Evolutionary conservation across 192 early-diverging fungal species (phyloP).

Genomic region (Gonapodya sp.): DNA sequence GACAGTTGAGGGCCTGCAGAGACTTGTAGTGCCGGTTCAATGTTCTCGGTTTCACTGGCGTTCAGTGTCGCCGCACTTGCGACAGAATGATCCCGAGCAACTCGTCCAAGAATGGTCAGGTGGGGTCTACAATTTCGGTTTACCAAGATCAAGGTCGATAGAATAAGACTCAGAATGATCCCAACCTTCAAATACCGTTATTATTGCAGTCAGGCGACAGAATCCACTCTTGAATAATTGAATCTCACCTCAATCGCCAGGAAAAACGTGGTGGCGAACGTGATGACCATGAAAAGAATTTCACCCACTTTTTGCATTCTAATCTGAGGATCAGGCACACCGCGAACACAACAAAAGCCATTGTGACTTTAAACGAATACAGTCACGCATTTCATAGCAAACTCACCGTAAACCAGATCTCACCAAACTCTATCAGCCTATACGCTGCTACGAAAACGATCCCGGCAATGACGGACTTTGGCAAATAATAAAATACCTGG

Average conservation of each 20-base stretch:
- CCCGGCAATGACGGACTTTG: not conserved
- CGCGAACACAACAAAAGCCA: too few species aligned
- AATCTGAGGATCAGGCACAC: too few species aligned
- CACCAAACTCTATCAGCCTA: not conserved
- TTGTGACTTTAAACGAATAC: too few species aligned
- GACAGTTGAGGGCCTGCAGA: not conserved
- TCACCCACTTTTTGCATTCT: not conserved
- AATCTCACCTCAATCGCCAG: not conserved
- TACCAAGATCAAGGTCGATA: not conserved
- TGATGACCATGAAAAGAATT: not conserved
- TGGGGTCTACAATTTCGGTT: not conserved
- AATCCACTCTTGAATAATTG: not conserved
- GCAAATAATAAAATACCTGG: not conserved
- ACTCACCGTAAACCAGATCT: not conserved
- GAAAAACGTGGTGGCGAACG: not conserved
- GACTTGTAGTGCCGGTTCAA: not conserved
- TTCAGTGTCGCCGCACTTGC: not conserved
- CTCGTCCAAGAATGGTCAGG: not conserved
- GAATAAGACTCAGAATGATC: not conserved
- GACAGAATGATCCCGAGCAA: not conserved
- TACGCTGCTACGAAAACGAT: not conserved
- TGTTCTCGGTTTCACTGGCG: not conserved
- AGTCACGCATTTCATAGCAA: too few species aligned
- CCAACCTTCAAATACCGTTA: not conserved
- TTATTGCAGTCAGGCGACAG: too few species aligned